phyloP scores from a whole-genome alignment of 345 rosid genomes.

The Gossypium arboreum region DNA sequence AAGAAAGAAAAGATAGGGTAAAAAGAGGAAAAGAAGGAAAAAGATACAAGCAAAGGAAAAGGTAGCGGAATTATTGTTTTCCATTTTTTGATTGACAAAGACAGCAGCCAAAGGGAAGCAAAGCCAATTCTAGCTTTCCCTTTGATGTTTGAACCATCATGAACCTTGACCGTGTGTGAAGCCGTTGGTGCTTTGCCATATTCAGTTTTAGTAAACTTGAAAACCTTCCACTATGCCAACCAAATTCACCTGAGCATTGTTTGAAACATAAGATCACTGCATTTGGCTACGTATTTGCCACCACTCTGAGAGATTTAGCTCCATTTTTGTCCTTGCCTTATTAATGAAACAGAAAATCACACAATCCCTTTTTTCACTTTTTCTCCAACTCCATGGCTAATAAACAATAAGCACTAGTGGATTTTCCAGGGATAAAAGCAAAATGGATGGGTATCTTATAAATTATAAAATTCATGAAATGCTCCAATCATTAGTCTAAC shows the following conservation, averaged over 20 bases:
- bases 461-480: conserved; percentile 19
- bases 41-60: conserved; percentile 11
- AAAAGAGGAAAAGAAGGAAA: conserved; percentile 8
- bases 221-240: not conserved
- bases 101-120: conserved; percentile 10
- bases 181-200: not conserved
- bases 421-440: not conserved
- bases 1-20: conserved; percentile 1
- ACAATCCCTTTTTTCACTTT: not conserved
- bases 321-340: not conserved
- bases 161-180: not conserved
- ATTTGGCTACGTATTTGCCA: too few relatives aligned
- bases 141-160: conserved; percentile 5
- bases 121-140: not conserved
- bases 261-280: too few relatives aligned
- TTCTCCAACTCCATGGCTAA: not conserved
- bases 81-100: conserved; percentile 22
- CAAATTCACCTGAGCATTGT: not conserved
- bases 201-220: not conserved
- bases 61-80: conserved; percentile 16
- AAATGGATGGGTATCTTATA: conserved; percentile 13
- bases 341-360: not conserved
- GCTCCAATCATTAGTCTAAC: conserved; percentile 26
- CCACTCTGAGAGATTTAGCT: not conserved
- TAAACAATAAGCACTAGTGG: not conserved